Evolutionary conservation across 345 rosid genomes (phyloP), one percentile per base, ranked within the genome.

Genomic region (Corchorus capsularis): DNA sequence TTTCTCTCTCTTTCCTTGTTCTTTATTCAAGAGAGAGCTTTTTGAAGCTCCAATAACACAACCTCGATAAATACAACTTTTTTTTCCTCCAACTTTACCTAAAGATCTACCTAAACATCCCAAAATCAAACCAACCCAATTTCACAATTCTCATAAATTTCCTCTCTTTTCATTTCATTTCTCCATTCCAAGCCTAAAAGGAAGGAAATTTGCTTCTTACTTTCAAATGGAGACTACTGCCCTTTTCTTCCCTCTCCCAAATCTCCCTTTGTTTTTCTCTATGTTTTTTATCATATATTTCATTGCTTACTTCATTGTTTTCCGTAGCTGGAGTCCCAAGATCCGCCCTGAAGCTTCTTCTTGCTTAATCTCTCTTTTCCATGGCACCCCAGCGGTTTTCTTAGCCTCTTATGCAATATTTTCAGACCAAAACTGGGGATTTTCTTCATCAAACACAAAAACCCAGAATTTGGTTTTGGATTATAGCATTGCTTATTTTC

Each of bases 371-470:
- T 94, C 98, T 71, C 77, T 92, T 75, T 87, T 87, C 79, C 97
- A 94, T 72, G 96, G 97, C 19, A 87, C 96, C 0, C 94, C 97
- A 0, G 97, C 97, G 0, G 97, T 87, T 22, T n/a, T 90, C 79
- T 75, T 94, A 8, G 93, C 96, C 80, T 15, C 81, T 67, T 63
- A 53, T 63, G 90, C 98, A 37, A 75, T 94, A 13, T 56, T 87
- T 83, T 63, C 86, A 55, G 85, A 88, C 75, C 41, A 82, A 0
- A 67, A 74, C 8, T 82, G 77, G 45, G 80, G 85, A 54, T 89
- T 92, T 84, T 77, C 92, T 14, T 87, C 96, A 7, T 68, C 83
- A 19, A 94, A 94, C 82, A 85, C 94, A 49, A 20, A 14, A 9
- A 2, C 87, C 9, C 93, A 92, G 68, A 83, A 82, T 79, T 59